A percentile compares a stretch with the other conserved stretches of the same genome.
phyloP scores from a whole-genome alignment of 129 eudicot species.

The Saposhnikovia divaricata region DNA sequence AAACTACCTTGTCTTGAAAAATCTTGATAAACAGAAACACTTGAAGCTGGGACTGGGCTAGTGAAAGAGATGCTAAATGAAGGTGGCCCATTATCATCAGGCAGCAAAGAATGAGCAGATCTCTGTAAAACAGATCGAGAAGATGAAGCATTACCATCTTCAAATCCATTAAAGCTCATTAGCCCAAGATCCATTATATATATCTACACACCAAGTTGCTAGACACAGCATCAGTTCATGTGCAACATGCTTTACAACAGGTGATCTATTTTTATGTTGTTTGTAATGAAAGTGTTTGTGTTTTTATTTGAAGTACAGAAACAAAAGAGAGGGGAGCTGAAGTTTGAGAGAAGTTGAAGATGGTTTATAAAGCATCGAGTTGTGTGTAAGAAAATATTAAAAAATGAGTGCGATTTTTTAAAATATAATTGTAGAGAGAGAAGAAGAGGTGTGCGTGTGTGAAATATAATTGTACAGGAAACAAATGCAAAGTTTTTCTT shows the following conservation, averaged over 20 bases:
- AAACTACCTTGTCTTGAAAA: not conserved
- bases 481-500: no score
- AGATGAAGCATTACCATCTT: not conserved
- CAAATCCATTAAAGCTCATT: slow-evolving; percentile 15
- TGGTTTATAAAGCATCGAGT: not conserved
- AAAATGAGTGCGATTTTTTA: not conserved
- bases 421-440: not conserved
- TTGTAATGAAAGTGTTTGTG: not conserved
- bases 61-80: slow-evolving; percentile 49
- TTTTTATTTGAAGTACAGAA: not conserved
- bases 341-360: not conserved
- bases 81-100: slow-evolving; percentile 3
- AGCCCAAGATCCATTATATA: slow-evolving; percentile 51
- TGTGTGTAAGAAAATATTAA: not conserved
- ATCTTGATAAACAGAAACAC: slow-evolving; percentile 8
- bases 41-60: not conserved
- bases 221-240: slow-evolving; percentile 27
- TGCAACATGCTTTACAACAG: not conserved
- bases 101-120: slow-evolving; percentile 29
- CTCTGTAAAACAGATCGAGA: slow-evolving; percentile 28
- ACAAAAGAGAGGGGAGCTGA: not conserved
- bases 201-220: slow-evolving; percentile 7
- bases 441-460: not conserved
- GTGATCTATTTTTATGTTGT: not conserved
- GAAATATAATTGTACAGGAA: no score